Base-by-base conservation (phyloP, 116 monocot species). In the Trichopus zeylanicus region DNA sequence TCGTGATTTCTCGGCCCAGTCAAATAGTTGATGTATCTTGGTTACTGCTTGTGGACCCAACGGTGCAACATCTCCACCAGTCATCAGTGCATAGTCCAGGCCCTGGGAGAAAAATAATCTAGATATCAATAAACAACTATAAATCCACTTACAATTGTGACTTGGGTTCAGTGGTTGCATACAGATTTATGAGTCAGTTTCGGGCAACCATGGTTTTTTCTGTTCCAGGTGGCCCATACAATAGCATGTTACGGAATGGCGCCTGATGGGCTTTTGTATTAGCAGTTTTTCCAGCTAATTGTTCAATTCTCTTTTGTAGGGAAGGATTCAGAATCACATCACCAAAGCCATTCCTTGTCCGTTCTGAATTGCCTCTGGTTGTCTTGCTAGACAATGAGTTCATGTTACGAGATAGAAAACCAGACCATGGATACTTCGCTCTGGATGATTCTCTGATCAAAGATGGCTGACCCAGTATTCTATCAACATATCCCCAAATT, bases 1-100 rank as follows among this genome's bases (percentile, higher is more conserved):
- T 3, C 29, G 33, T 2, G 62, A 62, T 31, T 62, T 62, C 48
- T 62, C 49, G 28, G 62, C 47, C 62, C 62, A 62, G 46, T 62
- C 62, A 62, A 62, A 62, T 18, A 62, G 31, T 48, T 62, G 62
- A 20, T 62, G 62, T 28, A 62, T 62, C 62, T 62, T 62, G 19
- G 62, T 62, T n/a, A 62, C 62, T 30, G 62, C 62, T 30, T 62
- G 62, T 48, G 62, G 46, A 7, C 62, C 62, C 48, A 62, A 31
- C 19, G 62, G 62, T 10, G 62, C 62, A 62, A 62, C 62, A 48
- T 62, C 62, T 30, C 62, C 62, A 29, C 62, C 62, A 62, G 62
- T 62, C 62, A 62, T 62, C 30, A 62, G 29, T 49, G 62, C 62
- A 31, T 62, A 62, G 29, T 62, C 62, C 49, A 62, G 21, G 6